Evolutionary conservation across 495 filamentous ascomycete genomes (phyloP), one percentile per base, ranked within the genome.

Genomic region (Penicillium maclennaniae): DNA sequence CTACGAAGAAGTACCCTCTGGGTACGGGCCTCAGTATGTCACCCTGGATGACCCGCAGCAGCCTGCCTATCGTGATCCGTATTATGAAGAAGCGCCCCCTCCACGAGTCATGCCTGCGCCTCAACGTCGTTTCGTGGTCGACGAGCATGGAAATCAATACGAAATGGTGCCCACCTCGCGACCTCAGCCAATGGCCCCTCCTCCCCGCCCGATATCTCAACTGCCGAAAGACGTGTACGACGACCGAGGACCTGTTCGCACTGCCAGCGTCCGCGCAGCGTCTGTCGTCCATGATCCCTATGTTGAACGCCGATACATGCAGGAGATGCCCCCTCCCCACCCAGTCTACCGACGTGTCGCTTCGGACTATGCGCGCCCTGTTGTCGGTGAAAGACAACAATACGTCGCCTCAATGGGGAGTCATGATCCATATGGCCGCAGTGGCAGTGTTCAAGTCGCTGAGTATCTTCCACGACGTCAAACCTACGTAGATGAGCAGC

Each of bases 131-230:
- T 82, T 89, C 51, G 69, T 89, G 41, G 70, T 91, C 43, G 87
- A 90, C 63, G 79, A 85, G 48, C 82, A 80, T 68, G 87, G 87
- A 20, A 83, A 83, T 51, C 78, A 87, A 60, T 92, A 85, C 43
- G 86, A 87, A 62, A 76, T 83, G 7, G 62, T 79, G 17, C 68
- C 79, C 19, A 66, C 70, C 15, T 62, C 71, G 2, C 60, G 69
- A 41, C 31, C 66, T 19, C 79, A 81, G 36, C 65, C 73, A n/a
- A 71, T 81, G 42, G 79, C 81, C 17, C 79, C 79, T 23, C 72
- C 79, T n/a, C 62, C 73, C 6, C 62, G 55, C 60, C 61, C 63
- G 20, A 16, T 61, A 6, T 67, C 63, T 26, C 74, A 65, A 46
- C 48, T 69, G 64, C 19, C 61, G 64, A 42, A 40, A 52, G 70